Conservation (phyloP, 2,329 filamentous ascomycete genomes). For the Fusarium udum region DNA sequence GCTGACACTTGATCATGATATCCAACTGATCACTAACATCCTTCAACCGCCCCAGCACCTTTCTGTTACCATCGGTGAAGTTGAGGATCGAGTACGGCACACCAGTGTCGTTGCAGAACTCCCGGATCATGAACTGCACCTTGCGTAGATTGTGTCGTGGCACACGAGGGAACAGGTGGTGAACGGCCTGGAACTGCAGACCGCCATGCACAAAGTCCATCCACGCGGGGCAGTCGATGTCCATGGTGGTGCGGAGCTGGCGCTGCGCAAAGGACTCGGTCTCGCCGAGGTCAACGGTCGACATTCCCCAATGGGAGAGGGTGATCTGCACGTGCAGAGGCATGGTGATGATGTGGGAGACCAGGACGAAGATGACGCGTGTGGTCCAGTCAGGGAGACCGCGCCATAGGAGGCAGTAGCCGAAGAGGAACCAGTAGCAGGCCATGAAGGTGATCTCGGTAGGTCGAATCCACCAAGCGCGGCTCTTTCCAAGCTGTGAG, state of each 20-base stretch:
- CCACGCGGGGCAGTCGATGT: constrained; percentile 77
- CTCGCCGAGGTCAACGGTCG: constrained; percentile 70
- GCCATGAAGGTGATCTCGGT: constrained; percentile 70
- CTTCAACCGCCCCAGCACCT: constrained; percentile 57
- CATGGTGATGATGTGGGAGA: constrained; percentile 73
- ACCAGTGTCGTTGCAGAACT: constrained; percentile 71
- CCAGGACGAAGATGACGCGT: constrained; percentile 69
- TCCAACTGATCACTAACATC: constrained; percentile 70
- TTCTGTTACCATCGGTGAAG: constrained; percentile 70
- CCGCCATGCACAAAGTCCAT: constrained; percentile 78
- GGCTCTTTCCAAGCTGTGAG: constrained; percentile 62
- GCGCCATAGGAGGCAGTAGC: constrained; percentile 70
- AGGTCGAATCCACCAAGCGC: constrained; percentile 74
- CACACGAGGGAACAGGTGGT: constrained; percentile 75
- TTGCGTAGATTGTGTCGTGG: constrained; percentile 73
- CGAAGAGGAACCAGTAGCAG: constrained; percentile 75
- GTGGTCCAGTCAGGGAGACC: constrained; percentile 66
- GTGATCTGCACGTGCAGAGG: constrained; percentile 78
- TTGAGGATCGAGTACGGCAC: constrained; percentile 70
- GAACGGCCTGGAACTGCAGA: constrained; percentile 76
- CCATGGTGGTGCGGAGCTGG: constrained; percentile 77
- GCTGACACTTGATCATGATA: constrained; percentile 66
- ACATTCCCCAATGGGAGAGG: constrained; percentile 78
- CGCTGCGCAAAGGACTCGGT: constrained; percentile 74
- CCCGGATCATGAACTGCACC: constrained; percentile 67